These are phyloP conservation scores for Podaxis carcinomalis DNA, from an alignment of 768 basidiomycete genomes.

Conservation along the genomic window DNA sequence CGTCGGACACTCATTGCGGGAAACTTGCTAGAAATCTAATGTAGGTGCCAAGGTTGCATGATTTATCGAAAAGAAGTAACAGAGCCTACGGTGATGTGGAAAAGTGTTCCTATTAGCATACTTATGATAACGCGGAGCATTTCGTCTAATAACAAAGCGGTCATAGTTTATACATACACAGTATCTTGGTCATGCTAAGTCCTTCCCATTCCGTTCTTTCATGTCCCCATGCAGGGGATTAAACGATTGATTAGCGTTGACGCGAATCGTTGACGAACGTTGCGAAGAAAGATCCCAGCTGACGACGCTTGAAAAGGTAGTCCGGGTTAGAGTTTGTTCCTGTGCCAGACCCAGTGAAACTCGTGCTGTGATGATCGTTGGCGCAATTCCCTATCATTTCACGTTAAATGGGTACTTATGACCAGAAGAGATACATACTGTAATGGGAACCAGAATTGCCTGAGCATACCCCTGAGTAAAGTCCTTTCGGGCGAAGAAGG, in stretches of 20 bases:
- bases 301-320: not conserved
- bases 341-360: slow-evolving; percentile 1
- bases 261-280: not conserved
- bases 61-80: no score
- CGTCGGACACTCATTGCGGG: no score
- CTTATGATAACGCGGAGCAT: no score
- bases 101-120: no score
- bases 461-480: slow-evolving; percentile 8
- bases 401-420: not conserved
- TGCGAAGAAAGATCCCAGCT: not conserved
- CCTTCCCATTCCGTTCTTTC: not conserved
- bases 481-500: not conserved
- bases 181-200: not conserved
- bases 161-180: no score
- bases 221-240: not conserved
- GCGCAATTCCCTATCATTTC: not conserved
- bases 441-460: slow-evolving; percentile 5
- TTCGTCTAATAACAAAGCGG: no score
- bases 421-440: not conserved
- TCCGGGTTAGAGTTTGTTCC: not conserved
- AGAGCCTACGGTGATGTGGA: no score
- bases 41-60: no score
- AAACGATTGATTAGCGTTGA: not conserved
- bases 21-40: no score
- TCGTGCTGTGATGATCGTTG: slow-evolving; percentile 1